Base-by-base conservation (phyloP, 2,329 filamentous ascomycete species). In the Cadophora luteo-olivacea region DNA sequence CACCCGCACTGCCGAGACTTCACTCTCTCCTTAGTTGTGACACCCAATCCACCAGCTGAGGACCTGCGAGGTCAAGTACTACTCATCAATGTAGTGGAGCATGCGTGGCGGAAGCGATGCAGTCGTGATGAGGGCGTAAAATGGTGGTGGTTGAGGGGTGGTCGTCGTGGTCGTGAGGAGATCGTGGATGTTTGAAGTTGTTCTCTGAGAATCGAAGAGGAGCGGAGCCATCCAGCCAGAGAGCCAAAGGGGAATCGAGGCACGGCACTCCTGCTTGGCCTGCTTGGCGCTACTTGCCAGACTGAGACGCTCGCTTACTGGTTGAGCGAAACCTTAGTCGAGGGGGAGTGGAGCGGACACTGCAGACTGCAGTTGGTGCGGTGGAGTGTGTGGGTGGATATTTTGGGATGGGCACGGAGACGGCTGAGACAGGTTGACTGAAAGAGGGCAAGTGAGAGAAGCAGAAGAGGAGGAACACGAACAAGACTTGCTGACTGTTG, bases 21-120 rank as follows among this genome's bases (percentile, higher is more conserved):
- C 33, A 19, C 12, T 64, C 66, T 70, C 60, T 33, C 52, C 24
- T 38, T 64, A 6, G 12, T 33, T 52, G 49, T 58, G 54, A 33
- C 38, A 38, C 65, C 66, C 71, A 65, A 68, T 72, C 71, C 68
- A 51, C 71, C 69, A 41, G 57, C 29, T 58, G 33, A 29, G n/a
- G 64, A 58, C 45, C 29, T 32, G 25, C 19, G 22, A 60, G 64
- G n/a, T 69, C 65, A 72, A 66, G 22, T 61, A 24, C 63, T 67
- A 55, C 33, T 70, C 70, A 68, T 73, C 68, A 72, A 69, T 69
- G 19, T 57, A 19, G 61, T 52, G 61, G 38, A 22, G 24, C 54
- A 52, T 67, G 38, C 64, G 57, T 32, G 24, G 22, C 36, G 38
- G 41, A 19, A 45, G 54, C 19, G 66, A 57, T 55, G 29, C 51